These are phyloP conservation scores for Hippophae rhamnoides DNA, from an alignment of 306 rosid genomes.

Conservation along the genomic window DNA sequence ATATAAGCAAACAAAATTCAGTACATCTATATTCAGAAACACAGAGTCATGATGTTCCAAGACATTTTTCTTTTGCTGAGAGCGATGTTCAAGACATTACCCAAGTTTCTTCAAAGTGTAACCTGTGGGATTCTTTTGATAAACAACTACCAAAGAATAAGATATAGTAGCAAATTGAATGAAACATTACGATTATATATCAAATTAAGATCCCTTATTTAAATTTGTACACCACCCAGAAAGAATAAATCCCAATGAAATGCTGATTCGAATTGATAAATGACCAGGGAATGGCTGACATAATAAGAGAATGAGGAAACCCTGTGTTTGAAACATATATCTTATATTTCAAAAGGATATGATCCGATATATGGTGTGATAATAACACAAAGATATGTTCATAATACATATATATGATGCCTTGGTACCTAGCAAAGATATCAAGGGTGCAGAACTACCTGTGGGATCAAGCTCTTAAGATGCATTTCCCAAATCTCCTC, in stretches of 20 bases:
- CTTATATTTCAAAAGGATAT: too few species aligned
- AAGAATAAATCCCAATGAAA: not conserved
- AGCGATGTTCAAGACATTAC: too few species aligned
- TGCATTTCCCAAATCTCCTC: conserved; percentile 77
- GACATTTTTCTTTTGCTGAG: too few species aligned
- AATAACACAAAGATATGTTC: too few species aligned
- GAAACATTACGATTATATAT: not conserved
- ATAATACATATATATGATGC: not conserved
- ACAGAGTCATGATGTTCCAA: not conserved
- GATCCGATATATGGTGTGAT: too few species aligned
- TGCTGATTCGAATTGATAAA: not conserved
- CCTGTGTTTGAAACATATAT: too few species aligned
- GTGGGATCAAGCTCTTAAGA: conserved; percentile 89
- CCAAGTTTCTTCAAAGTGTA: too few species aligned
- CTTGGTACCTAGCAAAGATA: conserved; percentile 3
- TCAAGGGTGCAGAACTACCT: conserved; percentile 35
- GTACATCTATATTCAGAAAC: not conserved
- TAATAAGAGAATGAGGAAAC: too few species aligned
- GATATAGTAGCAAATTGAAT: not conserved
- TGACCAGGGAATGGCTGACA: not conserved
- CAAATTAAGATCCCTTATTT: too few species aligned
- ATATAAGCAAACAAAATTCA: not conserved
- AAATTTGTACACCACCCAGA: too few species aligned
- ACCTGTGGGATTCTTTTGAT: too few species aligned
- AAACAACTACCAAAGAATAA: not conserved